phyloP scores from a whole-genome alignment of 768 basidiomycete species.

The Myochromella boudieri region DNA sequence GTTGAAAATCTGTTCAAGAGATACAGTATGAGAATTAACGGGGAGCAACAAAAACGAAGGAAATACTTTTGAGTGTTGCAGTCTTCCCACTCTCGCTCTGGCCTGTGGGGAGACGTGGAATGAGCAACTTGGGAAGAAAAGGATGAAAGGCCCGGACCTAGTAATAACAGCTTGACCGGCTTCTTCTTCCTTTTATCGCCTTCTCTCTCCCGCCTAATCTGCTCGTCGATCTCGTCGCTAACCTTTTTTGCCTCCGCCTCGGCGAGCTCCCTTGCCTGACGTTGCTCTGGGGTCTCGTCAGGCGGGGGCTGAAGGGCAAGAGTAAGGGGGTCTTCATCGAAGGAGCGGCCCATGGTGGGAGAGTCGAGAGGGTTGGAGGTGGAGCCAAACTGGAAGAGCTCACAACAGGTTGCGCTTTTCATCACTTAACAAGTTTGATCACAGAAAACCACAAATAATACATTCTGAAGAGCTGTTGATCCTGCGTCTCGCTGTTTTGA shows the following conservation, averaged over 20 bases:
- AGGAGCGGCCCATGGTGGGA: conserved; percentile 26
- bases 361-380: conserved; percentile 13
- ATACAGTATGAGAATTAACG: conserved; percentile 8
- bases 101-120: conserved; percentile 26
- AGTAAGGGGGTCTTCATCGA: conserved; percentile 63
- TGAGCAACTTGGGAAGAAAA: conserved; percentile 2
- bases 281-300: conserved; percentile 60
- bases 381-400: conserved; percentile 16
- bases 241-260: conserved; percentile 65
- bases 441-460: conserved; percentile 13
- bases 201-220: conserved; percentile 59
- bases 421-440: conserved; percentile 16
- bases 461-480: conserved; percentile 10
- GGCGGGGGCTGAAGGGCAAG: conserved; percentile 60
- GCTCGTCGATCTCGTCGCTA: conserved; percentile 76
- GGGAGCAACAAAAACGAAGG: not conserved
- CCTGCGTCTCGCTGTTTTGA: conserved; percentile 1
- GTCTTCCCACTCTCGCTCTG: conserved; percentile 82
- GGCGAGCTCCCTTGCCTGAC: conserved; percentile 50
- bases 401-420: conserved; percentile 20
- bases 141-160: conserved; percentile 41
- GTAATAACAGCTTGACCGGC: conserved; percentile 71
- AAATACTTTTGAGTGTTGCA: conserved; percentile 72
- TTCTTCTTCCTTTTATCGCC: conserved; percentile 60
- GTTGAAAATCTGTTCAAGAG: conserved; percentile 58